Base-by-base conservation (phyloP, 2,329 filamentous ascomycete species). In the Pyricularia grisea region DNA sequence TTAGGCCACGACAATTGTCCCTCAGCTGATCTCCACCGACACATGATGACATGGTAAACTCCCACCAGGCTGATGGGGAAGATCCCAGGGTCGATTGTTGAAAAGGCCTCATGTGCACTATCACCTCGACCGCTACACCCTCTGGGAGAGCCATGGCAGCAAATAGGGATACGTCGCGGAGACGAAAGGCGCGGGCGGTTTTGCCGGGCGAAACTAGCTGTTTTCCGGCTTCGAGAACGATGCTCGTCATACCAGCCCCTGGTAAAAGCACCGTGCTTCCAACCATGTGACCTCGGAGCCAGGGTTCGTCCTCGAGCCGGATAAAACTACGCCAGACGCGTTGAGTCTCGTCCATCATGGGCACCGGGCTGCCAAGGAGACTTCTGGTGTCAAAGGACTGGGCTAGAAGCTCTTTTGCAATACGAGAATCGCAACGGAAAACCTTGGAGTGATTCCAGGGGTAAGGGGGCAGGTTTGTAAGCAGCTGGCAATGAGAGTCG, bases 391-490 rank as follows among this genome's bases (percentile, higher is more conserved):
- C 33, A 3, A 58, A 65, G 14, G 67, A 28, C 3, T 9, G 14
- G 10, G 28, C 7, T 7, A 30, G 28, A 30, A 6, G 68, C 3
- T 42, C 31, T 5, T 23, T 42, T 10, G 55, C 58, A 11, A 23
- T 25, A 6, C 70, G 68, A 3, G 70, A 20, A 20, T 50, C 11
- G 42, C 12, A 12, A 10, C 20, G 20, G 20, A 27, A 25, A 68
- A 76, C 75, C 28, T 76, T 78, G 2, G 78, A 76, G 70, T 81
- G 77, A 58, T 81, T 78, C 78, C 80, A 84, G 1, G 80, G 73
- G 69, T 84, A 85, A 3, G 79, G 76, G 1, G 79, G 77, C 28
- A 85, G 75, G 71, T 84, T 81, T 0, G 77, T 76, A 2, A 83
- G 71, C 3, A 82, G 60, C 5, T 28, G 11, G 20, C 11, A 20